A percentile compares a stretch with the other conserved stretches of the same genome.
Conservation (phyloP, 2,329 filamentous ascomycete genomes). For the Zasmidium citrigriseum region DNA sequence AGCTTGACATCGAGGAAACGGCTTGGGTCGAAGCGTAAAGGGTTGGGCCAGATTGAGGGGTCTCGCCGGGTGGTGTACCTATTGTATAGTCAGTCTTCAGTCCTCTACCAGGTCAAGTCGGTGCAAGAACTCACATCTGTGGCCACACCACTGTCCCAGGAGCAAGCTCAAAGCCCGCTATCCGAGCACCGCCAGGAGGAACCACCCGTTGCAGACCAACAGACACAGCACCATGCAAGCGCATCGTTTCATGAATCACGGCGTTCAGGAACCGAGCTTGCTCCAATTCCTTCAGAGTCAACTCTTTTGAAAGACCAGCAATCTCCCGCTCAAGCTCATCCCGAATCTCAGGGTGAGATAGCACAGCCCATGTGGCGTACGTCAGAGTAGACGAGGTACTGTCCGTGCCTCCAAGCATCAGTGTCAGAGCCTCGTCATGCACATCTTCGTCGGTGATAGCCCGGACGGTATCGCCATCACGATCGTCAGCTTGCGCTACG, state of each 20-base stretch:
- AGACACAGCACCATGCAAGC: conserved; percentile 39
- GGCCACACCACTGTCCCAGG: conserved; percentile 21
- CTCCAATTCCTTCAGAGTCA: conserved; percentile 33
- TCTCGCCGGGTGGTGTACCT: conserved; percentile 22
- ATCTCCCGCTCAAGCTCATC: conserved; percentile 26
- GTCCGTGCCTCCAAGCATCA: conserved; percentile 31
- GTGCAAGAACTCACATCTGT: conserved; percentile 14
- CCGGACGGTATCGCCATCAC: conserved; percentile 13
- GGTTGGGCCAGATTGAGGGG: conserved; percentile 19
- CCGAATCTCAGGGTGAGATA: conserved; percentile 25
- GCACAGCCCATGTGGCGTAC: conserved; percentile 30
- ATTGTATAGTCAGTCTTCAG: conserved; percentile 1
- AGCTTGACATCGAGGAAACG: conserved; percentile 20
- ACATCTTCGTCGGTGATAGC: conserved; percentile 27
- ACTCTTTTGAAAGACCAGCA: conserved; percentile 16
- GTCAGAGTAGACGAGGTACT: conserved; percentile 32
- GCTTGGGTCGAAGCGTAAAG: conserved; percentile 16
- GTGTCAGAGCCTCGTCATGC: conserved; percentile 25
- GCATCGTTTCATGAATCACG: conserved; percentile 43
- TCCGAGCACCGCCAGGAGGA: conserved; percentile 34
- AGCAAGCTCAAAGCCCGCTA: conserved; percentile 19
- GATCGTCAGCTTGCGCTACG: conserved; percentile 20
- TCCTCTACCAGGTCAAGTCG: neutral
- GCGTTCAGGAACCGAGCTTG: conserved; percentile 37
- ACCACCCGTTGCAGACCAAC: conserved; percentile 39